These are phyloP conservation scores for Boletus rubescentipes DNA, from an alignment of 768 basidiomycete genomes.

Conservation along the genomic window DNA sequence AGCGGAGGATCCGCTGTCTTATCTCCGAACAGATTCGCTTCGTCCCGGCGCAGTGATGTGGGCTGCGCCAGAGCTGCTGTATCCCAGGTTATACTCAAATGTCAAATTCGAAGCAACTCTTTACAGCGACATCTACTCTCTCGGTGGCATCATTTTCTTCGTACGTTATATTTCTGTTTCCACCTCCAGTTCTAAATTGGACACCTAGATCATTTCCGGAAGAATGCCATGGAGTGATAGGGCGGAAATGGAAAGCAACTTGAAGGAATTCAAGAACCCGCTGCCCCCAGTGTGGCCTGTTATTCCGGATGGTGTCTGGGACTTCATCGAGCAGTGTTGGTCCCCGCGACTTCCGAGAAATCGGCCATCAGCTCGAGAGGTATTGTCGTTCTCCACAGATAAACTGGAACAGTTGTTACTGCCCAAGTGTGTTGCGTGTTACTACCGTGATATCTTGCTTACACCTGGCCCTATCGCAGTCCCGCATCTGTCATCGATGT, in stretches of 20 bases:
- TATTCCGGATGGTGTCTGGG: neutral
- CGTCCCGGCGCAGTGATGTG: neutral
- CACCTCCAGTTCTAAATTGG: no score
- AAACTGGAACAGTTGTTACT: neutral
- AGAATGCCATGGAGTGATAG: neutral
- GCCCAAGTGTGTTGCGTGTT: neutral
- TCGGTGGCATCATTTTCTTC: constrained; percentile 6
- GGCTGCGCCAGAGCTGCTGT: constrained; percentile 4
- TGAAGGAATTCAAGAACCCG: neutral
- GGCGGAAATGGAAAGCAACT: neutral
- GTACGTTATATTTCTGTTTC: neutral
- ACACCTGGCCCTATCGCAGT: neutral
- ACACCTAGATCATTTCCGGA: constrained; percentile 1
- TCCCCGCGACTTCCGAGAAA: neutral
- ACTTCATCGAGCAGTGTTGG: constrained; percentile 5
- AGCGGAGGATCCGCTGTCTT: neutral
- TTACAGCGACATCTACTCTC: neutral
- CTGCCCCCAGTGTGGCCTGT: neutral
- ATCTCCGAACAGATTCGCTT: neutral
- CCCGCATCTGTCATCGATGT: constrained; percentile 3
- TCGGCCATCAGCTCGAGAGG: neutral
- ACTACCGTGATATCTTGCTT: neutral
- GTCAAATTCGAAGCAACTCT: neutral
- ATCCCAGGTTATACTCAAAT: neutral
- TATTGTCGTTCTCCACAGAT: neutral